These are phyloP conservation scores for Juncus effusus DNA, from an alignment of 176 grass and related monocot genomes.

Conservation along the genomic window DNA sequence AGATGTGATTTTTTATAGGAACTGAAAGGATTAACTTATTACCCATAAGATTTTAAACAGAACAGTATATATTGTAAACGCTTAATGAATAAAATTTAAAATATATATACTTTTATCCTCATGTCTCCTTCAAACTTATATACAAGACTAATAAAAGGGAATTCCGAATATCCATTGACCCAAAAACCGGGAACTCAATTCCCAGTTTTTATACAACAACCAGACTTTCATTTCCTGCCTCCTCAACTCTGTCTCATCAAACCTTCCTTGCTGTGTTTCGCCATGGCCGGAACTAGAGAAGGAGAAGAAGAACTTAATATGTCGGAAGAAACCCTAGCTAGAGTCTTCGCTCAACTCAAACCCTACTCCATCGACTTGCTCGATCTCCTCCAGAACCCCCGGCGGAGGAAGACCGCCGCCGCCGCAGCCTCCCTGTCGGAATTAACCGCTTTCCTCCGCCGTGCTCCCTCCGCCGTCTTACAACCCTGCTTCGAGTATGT, in stretches of 20 bases:
- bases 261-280: not conserved
- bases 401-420: slow-evolving; percentile 22
- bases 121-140: too few species aligned
- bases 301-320: slow-evolving; percentile 31
- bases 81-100: too few species aligned
- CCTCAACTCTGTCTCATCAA: not conserved
- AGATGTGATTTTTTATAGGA: too few species aligned
- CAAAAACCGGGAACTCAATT: too few species aligned
- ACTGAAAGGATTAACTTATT: too few species aligned
- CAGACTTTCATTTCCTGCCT: not conserved
- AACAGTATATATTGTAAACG: too few species aligned
- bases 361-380: slow-evolving; percentile 68
- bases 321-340: slow-evolving; percentile 54
- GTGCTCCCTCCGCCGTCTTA: slow-evolving; percentile 41
- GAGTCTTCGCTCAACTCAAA: slow-evolving; percentile 65
- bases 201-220: not conserved
- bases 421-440: slow-evolving; percentile 44
- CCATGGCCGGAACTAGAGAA: not conserved
- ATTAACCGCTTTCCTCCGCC: slow-evolving; percentile 59
- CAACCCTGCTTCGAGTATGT: slow-evolving; percentile 70
- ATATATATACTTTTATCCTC: too few species aligned
- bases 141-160: too few species aligned
- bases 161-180: too few species aligned
- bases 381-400: slow-evolving; percentile 64
- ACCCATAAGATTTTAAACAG: too few species aligned